These are phyloP conservation scores for bread wheat (Triticum aestivum) DNA, from an alignment of 176 grass and related monocot species.

Conservation along the genomic window DNA sequence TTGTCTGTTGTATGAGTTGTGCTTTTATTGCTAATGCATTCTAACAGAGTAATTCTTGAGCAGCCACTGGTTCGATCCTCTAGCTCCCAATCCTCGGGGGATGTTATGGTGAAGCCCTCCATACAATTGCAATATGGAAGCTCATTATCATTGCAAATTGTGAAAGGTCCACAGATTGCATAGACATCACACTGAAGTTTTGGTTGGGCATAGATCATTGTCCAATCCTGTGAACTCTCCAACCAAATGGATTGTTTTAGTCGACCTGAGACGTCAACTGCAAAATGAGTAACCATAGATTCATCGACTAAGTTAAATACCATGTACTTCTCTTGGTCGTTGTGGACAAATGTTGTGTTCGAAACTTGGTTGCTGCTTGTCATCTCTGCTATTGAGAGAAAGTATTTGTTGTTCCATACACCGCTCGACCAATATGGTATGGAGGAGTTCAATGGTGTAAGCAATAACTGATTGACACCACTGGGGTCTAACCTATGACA, in stretches of 20 bases:
- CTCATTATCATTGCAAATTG: slow-evolving; percentile 24
- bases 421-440: neutral
- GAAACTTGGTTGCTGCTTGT: no score
- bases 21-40: neutral
- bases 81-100: slow-evolving; percentile 23
- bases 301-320: no score
- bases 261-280: neutral
- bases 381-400: no score
- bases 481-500: no score
- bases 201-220: slow-evolving; percentile 5
- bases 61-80: slow-evolving; percentile 43
- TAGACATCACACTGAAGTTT: slow-evolving; percentile 35
- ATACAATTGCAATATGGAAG: slow-evolving; percentile 37
- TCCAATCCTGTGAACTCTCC: slow-evolving; percentile 16
- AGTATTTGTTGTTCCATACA: no score
- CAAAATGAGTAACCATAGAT: no score
- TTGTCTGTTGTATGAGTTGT: no score
- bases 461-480: neutral
- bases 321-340: no score
- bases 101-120: slow-evolving; percentile 38
- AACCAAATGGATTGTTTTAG: no score
- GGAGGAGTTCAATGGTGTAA: neutral
- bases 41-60: slow-evolving; percentile 30
- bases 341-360: no score
- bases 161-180: slow-evolving; percentile 46